Base-by-base conservation (phyloP, 2,329 filamentous ascomycete genomes). In the Tolypocladium inflatum region DNA sequence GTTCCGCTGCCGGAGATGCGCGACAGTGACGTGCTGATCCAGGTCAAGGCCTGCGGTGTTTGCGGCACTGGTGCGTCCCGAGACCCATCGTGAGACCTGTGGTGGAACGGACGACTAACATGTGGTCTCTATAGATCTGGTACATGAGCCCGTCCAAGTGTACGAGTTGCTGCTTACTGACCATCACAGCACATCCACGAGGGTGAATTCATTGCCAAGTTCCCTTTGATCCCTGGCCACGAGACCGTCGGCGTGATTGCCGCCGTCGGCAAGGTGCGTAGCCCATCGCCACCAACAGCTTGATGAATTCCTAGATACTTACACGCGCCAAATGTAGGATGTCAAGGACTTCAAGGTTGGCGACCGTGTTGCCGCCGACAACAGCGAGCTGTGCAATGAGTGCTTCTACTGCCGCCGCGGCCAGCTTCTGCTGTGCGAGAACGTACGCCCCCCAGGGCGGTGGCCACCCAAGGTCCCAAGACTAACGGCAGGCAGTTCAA, bases 381-480 rank as follows among this genome's bases (percentile, higher is more conserved):
- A 85, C 69, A 81, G 82, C 19, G 82, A 89, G 69, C 80, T 88
- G 50, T 90, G 87, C 71, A 82, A 82, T 54, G 81, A 86, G 71
- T 90, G 87, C 74, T 88, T 87, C 78, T 88, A 89, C 76, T 90
- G 87, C 75, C 82, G 83, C 62, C 82, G 85, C 58, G 85, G 86
- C 56, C 80, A 89, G 68, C 78, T 83, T 37, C 73, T 89, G 53
- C 80, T 89, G 58, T 90, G 87, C 70, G 85, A 88, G 71, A 79
- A 87, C 63, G 70, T 73, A 57, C 58, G 70, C 19, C 43, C 7
- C 19, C 1, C 23, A 2, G 3, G 30, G 30, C 1, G 21, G 19
- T n/a, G 19, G 10, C 2, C 8, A 11, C 19, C 4, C 2, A 30
- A 17, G n/a, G n/a, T 21, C 10, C 4, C 17, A 33, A 21, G 3